Base-by-base conservation (phyloP, 1,139 yeast species). In the Geotrichum europaeum region DNA sequence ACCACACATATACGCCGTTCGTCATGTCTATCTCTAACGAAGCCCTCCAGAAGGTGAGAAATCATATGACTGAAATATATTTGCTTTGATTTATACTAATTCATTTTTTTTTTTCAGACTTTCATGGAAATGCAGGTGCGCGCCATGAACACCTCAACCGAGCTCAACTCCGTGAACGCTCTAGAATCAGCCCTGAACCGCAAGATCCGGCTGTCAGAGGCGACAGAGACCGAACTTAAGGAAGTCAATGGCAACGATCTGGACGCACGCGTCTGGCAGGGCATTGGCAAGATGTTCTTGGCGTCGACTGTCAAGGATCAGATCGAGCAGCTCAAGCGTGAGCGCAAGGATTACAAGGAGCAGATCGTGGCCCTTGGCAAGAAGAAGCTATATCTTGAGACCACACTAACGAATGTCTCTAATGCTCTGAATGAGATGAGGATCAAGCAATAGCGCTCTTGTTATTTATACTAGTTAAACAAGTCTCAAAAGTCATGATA, bases 371-470 rank as follows among this genome's bases (percentile, higher is more conserved):
- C 84, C 55, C 76, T 91, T 65, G 76, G 78, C 60, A 87, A 87
- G 70, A 91, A 89, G 77, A 81, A 85, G 71, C 77, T 81, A 55
- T 90, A 90, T 72, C 78, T 89, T 65, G 85, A 86, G 64, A 87
- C 91, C 1, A 87, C 96, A 1, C 81, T 88, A 65, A 88, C 87
- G 64, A 89, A 87, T 69, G 85, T 95, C 2, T 75, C 85, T 34
- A 83, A 83, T 56, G 83, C 83, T 63, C 80, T 89, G 81, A 82
- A 81, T 51, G 82, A 80, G 64, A 75, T 81, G 36, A 55, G 51
- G 25, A 25, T 51, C 40, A 45, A 40, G 52, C 36, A 49, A 55
- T 55, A 53, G 58, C 7, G 12, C 12, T 18, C 6, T 66, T 40
- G 61, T 63, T 47, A 24, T 20, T 47, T 20, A 47, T 36, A 36